These are phyloP conservation scores for Biscogniauxia sp. DNA, from an alignment of 2,329 filamentous ascomycete genomes.

Conservation along the genomic window DNA sequence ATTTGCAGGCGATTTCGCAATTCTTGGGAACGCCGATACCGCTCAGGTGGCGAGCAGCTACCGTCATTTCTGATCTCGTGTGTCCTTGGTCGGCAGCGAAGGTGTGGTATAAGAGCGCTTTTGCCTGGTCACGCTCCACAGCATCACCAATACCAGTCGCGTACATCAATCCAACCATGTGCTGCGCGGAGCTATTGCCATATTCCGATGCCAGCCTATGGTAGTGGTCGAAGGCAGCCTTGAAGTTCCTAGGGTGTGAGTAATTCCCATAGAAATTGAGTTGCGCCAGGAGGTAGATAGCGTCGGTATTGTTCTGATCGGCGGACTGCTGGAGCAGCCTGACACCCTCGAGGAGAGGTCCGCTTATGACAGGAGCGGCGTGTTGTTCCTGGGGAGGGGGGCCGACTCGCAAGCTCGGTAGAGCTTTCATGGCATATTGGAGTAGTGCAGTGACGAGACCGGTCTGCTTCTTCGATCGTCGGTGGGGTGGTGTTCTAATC, in stretches of 20 bases:
- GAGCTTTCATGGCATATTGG: conserved; percentile 45
- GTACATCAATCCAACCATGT: conserved; percentile 95
- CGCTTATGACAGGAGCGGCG: conserved; percentile 36
- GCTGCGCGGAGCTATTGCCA: conserved; percentile 89
- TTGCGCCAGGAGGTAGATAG: conserved; percentile 84
- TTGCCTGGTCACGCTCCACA: conserved; percentile 83
- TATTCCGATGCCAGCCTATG: conserved; percentile 69
- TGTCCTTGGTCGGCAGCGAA: conserved; percentile 85
- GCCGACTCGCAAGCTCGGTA: conserved; percentile 49
- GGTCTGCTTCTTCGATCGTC: conserved; percentile 42
- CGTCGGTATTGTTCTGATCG: conserved; percentile 68
- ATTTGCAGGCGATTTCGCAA: conserved; percentile 80
- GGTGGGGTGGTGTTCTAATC: conserved; percentile 44
- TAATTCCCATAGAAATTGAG: conserved; percentile 98
- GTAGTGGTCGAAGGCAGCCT: conserved; percentile 78
- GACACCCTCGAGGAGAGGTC: conserved; percentile 50
- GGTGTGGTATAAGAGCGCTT: conserved; percentile 89
- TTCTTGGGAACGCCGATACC: conserved; percentile 83
- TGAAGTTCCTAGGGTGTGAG: conserved; percentile 79
- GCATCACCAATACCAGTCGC: conserved; percentile 84
- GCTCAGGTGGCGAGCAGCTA: conserved; percentile 79
- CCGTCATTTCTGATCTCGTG: conserved; percentile 86
- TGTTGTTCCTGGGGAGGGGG: conserved; percentile 43
- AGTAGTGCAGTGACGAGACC: conserved; percentile 43
- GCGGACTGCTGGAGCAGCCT: conserved; percentile 52